Conservation (phyloP, 2,329 filamentous ascomycete genomes). For the Gremmenia infestans region DNA sequence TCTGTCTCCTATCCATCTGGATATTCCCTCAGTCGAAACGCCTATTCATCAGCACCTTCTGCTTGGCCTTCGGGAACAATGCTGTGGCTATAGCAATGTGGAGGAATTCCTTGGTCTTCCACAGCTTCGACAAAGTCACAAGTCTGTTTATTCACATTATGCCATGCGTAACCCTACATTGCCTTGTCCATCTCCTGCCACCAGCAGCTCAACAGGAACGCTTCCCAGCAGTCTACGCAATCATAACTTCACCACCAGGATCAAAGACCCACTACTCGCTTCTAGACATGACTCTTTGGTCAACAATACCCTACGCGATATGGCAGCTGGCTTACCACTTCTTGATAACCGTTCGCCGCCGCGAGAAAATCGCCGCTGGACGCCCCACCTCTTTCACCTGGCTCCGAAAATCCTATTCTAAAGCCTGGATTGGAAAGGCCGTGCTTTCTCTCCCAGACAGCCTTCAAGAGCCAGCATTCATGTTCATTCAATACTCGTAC, state of each 20-base stretch:
- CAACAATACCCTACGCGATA: constrained; percentile 82
- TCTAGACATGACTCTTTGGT: constrained; percentile 86
- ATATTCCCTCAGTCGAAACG: constrained; percentile 85
- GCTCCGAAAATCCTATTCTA: constrained; percentile 87
- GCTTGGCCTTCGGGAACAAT: constrained; percentile 92
- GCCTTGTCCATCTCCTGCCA: constrained; percentile 77
- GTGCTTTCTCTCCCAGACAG: constrained; percentile 71
- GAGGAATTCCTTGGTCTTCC: constrained; percentile 97
- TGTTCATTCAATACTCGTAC: constrained; percentile 92
- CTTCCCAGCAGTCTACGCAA: constrained; percentile 81
- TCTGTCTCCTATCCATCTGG: constrained; percentile 80
- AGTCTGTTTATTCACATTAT: constrained; percentile 99
- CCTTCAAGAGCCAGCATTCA: constrained; percentile 86
- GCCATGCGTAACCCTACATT: constrained; percentile 91
- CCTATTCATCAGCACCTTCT: constrained; percentile 87
- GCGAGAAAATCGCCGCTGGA: constrained; percentile 91
- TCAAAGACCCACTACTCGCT: constrained; percentile 77
- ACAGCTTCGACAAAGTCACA: constrained; percentile 96
- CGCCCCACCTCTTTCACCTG: constrained; percentile 96
- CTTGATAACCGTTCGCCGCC: constrained; percentile 89
- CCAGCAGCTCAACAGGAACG: constrained; percentile 58
- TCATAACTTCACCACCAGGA: constrained; percentile 65
- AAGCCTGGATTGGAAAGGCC: constrained; percentile 80
- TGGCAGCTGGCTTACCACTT: constrained; percentile 95
- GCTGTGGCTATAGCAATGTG: constrained; percentile 98